Percentiles rank a stretch among this genome's conserved stretches.
These are phyloP conservation scores for Neofusicoccum ribis DNA, from an alignment of 2,329 filamentous ascomycete genomes.

Conservation along the genomic window DNA sequence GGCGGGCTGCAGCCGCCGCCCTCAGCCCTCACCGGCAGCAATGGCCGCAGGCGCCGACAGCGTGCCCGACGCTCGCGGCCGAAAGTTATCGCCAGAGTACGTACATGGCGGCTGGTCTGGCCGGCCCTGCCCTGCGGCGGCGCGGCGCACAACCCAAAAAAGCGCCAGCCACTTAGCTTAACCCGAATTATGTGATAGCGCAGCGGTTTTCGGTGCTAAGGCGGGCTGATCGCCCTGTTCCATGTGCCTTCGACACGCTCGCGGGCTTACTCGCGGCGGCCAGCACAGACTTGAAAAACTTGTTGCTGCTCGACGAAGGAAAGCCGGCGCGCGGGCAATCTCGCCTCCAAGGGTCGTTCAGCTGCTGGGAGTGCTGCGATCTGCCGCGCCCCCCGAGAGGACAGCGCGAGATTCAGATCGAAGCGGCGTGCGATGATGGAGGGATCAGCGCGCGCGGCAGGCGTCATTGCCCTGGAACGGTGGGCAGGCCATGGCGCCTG, in stretches of 20 bases:
- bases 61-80: background rate
- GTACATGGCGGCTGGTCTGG: background rate
- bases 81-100: background rate
- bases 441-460: background rate
- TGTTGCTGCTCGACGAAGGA: background rate
- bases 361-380: background rate
- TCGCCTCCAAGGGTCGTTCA: background rate
- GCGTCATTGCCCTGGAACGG: background rate
- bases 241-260: background rate
- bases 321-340: background rate
- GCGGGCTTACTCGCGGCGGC: background rate
- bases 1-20: no score
- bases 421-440: background rate
- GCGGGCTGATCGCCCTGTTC: background rate
- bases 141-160: no score
- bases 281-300: background rate
- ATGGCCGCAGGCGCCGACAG: background rate
- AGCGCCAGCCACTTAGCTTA: background rate
- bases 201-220: background rate
- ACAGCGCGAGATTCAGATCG: background rate
- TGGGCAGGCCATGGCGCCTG: background rate
- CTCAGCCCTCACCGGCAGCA: background rate
- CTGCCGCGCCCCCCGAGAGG: background rate
- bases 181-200: conserved; percentile 1
- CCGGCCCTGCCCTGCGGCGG: background rate